phyloP scores from a whole-genome alignment of 495 filamentous ascomycete genomes.

The Talaromyces borbonicus region DNA sequence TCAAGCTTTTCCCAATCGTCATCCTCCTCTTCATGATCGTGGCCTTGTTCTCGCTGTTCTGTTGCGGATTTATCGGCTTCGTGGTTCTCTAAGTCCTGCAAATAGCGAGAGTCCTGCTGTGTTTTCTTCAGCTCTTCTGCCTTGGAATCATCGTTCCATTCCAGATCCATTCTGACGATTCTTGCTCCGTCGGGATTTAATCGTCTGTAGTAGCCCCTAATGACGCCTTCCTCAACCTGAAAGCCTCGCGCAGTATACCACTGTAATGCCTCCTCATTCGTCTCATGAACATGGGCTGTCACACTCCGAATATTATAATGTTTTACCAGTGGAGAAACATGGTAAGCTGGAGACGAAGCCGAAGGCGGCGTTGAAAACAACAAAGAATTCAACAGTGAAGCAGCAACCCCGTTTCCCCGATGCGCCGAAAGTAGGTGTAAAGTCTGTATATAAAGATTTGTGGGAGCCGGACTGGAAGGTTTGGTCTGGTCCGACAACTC shows the following conservation, averaged over 20 bases:
- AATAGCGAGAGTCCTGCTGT: background rate
- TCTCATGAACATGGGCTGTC: constrained; percentile 91
- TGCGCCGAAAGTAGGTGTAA: constrained; percentile 76
- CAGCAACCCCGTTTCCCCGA: constrained; percentile 67
- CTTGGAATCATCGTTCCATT: constrained; percentile 16
- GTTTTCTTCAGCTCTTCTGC: background rate
- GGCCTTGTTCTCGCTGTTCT: background rate
- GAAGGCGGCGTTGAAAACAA: constrained; percentile 38
- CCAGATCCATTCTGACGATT: constrained; percentile 50
- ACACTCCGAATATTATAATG: constrained; percentile 43
- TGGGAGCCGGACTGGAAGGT: constrained; percentile 15
- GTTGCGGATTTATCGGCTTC: background rate
- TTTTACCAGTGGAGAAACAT: constrained; percentile 38
- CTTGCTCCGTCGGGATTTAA: constrained; percentile 72
- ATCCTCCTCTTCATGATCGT: constrained; percentile 17
- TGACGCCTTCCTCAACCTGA: constrained; percentile 40
- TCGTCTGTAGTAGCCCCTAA: constrained; percentile 75
- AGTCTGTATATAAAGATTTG: constrained; percentile 77
- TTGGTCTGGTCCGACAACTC: constrained; percentile 12
- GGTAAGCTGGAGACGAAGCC: constrained; percentile 16
- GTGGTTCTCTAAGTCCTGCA: background rate
- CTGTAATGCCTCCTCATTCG: constrained; percentile 71
- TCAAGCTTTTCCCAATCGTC: constrained; percentile 41
- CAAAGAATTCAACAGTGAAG: constrained; percentile 52
- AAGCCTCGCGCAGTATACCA: constrained; percentile 90